Conservation (phyloP, 768 basidiomycete genomes). For the Russula sp. region DNA sequence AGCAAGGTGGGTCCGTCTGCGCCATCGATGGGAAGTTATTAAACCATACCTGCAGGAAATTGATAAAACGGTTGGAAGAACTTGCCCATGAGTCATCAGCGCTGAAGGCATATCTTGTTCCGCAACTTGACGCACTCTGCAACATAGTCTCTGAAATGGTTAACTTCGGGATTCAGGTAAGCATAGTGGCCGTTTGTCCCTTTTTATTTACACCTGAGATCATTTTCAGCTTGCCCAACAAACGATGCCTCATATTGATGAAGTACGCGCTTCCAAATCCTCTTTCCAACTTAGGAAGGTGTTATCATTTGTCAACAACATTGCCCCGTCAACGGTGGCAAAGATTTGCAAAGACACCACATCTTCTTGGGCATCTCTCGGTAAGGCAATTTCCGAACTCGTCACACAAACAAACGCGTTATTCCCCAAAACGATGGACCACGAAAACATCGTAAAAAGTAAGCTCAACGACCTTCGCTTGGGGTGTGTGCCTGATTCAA, state of each 20-base stretch:
- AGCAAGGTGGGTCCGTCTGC: slow-evolving; percentile 48
- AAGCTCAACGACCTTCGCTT: slow-evolving; percentile 34
- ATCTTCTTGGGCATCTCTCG: slow-evolving; percentile 76
- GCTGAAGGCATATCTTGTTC: slow-evolving; percentile 64
- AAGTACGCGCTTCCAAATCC: slow-evolving; percentile 73
- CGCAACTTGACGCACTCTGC: slow-evolving; percentile 69
- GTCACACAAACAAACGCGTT: slow-evolving; percentile 68
- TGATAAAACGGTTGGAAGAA: slow-evolving; percentile 82
- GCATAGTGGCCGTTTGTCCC: slow-evolving; percentile 31
- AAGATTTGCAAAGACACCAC: slow-evolving; percentile 63
- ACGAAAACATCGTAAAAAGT: slow-evolving; percentile 80
- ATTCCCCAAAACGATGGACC: slow-evolving; percentile 67
- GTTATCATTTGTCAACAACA: slow-evolving; percentile 68
- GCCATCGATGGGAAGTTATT: background rate
- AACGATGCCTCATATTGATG: slow-evolving; percentile 81
- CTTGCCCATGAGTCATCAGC: slow-evolving; percentile 69
- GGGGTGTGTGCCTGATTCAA: slow-evolving; percentile 4
- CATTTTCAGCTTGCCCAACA: slow-evolving; percentile 76
- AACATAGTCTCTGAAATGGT: slow-evolving; percentile 76
- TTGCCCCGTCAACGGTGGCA: slow-evolving; percentile 64
- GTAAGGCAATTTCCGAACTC: slow-evolving; percentile 64
- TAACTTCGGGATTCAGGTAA: slow-evolving; percentile 86
- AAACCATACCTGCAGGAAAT: slow-evolving; percentile 55
- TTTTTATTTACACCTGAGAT: slow-evolving; percentile 3
- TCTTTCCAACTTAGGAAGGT: slow-evolving; percentile 74